phyloP scores from a whole-genome alignment of 192 early-diverging fungal species.

The Podila verticillata region DNA sequence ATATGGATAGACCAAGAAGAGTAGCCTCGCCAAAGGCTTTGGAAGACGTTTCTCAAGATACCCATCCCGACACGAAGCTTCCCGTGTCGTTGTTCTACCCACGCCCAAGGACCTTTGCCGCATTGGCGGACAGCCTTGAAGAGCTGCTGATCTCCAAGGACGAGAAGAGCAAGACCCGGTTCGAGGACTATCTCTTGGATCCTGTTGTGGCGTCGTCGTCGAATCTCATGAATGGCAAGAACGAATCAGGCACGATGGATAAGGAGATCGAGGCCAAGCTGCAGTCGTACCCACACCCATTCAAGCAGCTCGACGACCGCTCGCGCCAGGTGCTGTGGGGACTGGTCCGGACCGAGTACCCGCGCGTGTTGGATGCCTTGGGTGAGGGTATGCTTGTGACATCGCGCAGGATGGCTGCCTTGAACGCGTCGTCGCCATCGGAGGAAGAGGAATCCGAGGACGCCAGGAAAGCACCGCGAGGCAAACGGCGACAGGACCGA shows the following conservation, averaged over 20 bases:
- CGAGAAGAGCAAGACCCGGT: background rate
- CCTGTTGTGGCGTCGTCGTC: background rate
- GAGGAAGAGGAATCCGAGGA: background rate
- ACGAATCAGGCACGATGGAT: background rate
- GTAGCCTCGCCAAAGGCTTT: background rate
- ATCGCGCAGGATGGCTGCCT: background rate
- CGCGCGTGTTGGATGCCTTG: conserved; percentile 26
- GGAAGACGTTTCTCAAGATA: background rate
- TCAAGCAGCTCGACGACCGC: conserved; percentile 15
- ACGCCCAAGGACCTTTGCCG: conserved; percentile 46
- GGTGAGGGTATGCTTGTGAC: conserved; percentile 36
- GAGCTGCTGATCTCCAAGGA: conserved; percentile 20
- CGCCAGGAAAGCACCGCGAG: background rate
- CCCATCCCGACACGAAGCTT: background rate
- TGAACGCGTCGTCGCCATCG: background rate
- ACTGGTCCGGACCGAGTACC: conserved; percentile 16
- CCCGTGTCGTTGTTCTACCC: conserved; percentile 19
- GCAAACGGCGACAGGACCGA: background rate
- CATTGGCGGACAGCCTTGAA: conserved; percentile 31
- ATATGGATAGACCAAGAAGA: background rate
- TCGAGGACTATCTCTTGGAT: conserved; percentile 4
- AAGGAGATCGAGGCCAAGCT: conserved; percentile 20
- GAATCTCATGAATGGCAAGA: too few species aligned
- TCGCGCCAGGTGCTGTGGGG: conserved; percentile 34
- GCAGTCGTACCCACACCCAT: conserved; percentile 26